Conservation (phyloP, 1,284 basidiomycete species). For the Melampsora americana region DNA sequence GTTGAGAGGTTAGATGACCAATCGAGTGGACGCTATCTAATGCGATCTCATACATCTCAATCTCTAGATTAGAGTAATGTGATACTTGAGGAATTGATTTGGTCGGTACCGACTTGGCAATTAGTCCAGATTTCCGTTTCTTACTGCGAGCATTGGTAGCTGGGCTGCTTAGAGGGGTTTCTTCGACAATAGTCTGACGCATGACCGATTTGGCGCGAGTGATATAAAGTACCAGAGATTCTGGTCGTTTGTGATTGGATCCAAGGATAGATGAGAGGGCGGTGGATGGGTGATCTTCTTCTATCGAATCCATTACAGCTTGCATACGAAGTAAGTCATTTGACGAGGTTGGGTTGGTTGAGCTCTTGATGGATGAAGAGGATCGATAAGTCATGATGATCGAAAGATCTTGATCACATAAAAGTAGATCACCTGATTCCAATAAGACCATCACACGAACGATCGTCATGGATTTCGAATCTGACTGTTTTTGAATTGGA, state of each 20-base stretch:
- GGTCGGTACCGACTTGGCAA: background rate
- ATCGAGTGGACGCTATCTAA: background rate
- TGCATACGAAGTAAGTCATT: constrained; percentile 7
- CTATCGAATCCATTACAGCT: background rate
- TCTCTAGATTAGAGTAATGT: constrained; percentile 30
- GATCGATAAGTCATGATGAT: constrained; percentile 18
- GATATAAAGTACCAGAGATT: constrained; percentile 14
- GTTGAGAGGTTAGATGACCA: background rate
- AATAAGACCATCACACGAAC: constrained; percentile 27
- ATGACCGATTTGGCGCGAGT: constrained; percentile 3
- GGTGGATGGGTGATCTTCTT: constrained; percentile 1
- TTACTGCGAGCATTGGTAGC: constrained; percentile 23
- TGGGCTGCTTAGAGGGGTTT: background rate
- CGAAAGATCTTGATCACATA: constrained; percentile 19
- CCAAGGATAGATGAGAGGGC: background rate
- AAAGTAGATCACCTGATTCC: constrained; percentile 12
- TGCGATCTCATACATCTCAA: constrained; percentile 11
- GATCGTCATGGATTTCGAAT: background rate
- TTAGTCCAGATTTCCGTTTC: constrained; percentile 27
- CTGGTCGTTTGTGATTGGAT: background rate
- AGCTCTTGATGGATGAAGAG: background rate
- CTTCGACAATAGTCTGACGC: background rate
- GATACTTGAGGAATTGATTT: background rate
- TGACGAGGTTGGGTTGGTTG: background rate
- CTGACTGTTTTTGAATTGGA: no score